These are phyloP conservation scores for Kodamaea laetipori DNA, from an alignment of 805 yeast species.

Conservation along the genomic window DNA sequence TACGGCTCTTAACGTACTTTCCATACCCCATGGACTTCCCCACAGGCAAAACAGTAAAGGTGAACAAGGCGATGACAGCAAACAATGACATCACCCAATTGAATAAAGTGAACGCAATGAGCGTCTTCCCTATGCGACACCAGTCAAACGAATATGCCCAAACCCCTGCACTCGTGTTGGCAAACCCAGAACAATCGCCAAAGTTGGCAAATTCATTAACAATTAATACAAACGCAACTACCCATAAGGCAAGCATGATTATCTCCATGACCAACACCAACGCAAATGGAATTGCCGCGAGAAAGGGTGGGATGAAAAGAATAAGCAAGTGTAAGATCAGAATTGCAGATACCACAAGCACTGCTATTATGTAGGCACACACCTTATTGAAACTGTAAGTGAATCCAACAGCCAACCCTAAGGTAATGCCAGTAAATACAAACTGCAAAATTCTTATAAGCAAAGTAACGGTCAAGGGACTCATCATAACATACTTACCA, in stretches of 20 bases:
- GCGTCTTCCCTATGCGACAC: constrained; percentile 14
- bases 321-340: constrained; percentile 8
- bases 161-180: not conserved
- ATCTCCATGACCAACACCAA: constrained; percentile 10
- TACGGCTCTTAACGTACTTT: constrained; percentile 5
- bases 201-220: constrained; percentile 8
- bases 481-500: not conserved
- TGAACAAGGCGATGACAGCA: constrained; percentile 4
- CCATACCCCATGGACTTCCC: constrained; percentile 4
- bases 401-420: constrained; percentile 10
- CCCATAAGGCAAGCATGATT: constrained; percentile 13
- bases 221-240: constrained; percentile 10
- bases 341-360: constrained; percentile 9
- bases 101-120: constrained; percentile 15
- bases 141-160: constrained; percentile 7
- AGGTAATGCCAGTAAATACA: constrained; percentile 9
- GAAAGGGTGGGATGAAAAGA: constrained; percentile 9
- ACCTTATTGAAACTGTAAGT: not conserved
- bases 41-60: constrained; percentile 8
- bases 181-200: constrained; percentile 10
- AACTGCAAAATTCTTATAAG: constrained; percentile 11
- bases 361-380: constrained; percentile 7
- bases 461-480: constrained; percentile 10
- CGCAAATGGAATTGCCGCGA: constrained; percentile 9
- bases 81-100: constrained; percentile 10